A percentile compares a stretch with the other conserved stretches of the same genome.
phyloP scores from a whole-genome alignment of 805 yeast species.

The Metschnikowia bowlesiae region DNA sequence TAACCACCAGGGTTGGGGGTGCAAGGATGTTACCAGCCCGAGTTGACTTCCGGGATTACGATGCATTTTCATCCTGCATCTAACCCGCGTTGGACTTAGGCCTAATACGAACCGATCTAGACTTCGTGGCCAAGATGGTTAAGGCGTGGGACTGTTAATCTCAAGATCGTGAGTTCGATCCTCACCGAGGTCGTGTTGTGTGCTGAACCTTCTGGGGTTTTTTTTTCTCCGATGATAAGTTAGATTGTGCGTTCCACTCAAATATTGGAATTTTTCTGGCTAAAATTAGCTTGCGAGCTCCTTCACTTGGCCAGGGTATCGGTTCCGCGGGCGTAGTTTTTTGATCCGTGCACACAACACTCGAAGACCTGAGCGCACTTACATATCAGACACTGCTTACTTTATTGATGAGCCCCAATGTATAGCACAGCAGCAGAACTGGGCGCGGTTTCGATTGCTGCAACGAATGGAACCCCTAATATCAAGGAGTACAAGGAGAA shows the following conservation, averaged over 20 bases:
- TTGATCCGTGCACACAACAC: not conserved
- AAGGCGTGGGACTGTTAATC: constrained; percentile 19
- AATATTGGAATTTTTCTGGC: too few relatives aligned
- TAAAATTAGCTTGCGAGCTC: not conserved
- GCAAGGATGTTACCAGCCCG: too few relatives aligned
- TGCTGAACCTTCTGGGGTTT: not conserved
- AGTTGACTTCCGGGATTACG: too few relatives aligned
- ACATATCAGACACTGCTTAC: not conserved
- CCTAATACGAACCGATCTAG: not conserved
- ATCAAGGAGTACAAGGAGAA: not conserved
- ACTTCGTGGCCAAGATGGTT: constrained; percentile 19
- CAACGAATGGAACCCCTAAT: not conserved
- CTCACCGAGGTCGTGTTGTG: constrained; percentile 15
- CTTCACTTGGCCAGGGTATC: not conserved
- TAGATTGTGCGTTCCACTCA: not conserved
- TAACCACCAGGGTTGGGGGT: too few relatives aligned
- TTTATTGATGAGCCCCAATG: constrained; percentile 1
- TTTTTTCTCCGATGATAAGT: not conserved
- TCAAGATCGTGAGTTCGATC: constrained; percentile 19
- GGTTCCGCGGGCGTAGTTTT: not conserved
- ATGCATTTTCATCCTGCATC: too few relatives aligned
- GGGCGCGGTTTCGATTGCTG: not conserved
- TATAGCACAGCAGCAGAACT: constrained; percentile 4
- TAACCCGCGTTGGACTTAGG: too few relatives aligned
- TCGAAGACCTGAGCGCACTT: not conserved